Conservation (phyloP, 345 rosid species). For the Geranium brycei region DNA sequence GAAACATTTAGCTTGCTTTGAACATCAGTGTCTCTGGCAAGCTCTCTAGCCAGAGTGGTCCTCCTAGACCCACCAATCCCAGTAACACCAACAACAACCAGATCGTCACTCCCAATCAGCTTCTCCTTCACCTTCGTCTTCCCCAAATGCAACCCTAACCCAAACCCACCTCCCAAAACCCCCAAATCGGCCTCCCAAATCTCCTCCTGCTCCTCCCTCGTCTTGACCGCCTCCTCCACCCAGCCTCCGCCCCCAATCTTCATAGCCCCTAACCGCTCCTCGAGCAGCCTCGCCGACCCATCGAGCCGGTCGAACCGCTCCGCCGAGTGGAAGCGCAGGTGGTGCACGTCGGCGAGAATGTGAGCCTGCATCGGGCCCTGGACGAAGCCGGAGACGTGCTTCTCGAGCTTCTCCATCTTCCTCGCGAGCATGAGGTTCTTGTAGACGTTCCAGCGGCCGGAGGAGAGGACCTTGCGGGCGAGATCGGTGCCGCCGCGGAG, state of each 20-base stretch:
- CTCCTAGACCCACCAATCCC: slow-evolving; percentile 92
- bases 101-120: slow-evolving; percentile 30
- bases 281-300: slow-evolving; percentile 24
- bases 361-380: slow-evolving; percentile 29
- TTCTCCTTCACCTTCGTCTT: slow-evolving; percentile 64
- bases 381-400: slow-evolving; percentile 27
- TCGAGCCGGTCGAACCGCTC: slow-evolving; percentile 50
- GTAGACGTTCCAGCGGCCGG: slow-evolving; percentile 56
- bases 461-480: slow-evolving; percentile 22
- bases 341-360: slow-evolving; percentile 58
- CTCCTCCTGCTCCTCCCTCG: slow-evolving; percentile 17
- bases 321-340: slow-evolving; percentile 22
- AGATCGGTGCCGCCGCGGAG: slow-evolving; percentile 40
- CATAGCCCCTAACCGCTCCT: slow-evolving; percentile 43
- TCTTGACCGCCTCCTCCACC: slow-evolving; percentile 42
- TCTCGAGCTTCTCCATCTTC: slow-evolving; percentile 67
- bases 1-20: slow-evolving; percentile 13
- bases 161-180: slow-evolving; percentile 7
- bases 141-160: slow-evolving; percentile 47
- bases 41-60: slow-evolving; percentile 67
- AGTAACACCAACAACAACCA: slow-evolving; percentile 38
- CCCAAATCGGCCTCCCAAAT: slow-evolving; percentile 23
- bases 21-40: slow-evolving; percentile 48
- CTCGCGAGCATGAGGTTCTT: slow-evolving; percentile 30
- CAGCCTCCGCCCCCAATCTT: slow-evolving; percentile 54